phyloP scores from a whole-genome alignment of 176 grass and related monocot species.

The Musa schizocarpa region DNA sequence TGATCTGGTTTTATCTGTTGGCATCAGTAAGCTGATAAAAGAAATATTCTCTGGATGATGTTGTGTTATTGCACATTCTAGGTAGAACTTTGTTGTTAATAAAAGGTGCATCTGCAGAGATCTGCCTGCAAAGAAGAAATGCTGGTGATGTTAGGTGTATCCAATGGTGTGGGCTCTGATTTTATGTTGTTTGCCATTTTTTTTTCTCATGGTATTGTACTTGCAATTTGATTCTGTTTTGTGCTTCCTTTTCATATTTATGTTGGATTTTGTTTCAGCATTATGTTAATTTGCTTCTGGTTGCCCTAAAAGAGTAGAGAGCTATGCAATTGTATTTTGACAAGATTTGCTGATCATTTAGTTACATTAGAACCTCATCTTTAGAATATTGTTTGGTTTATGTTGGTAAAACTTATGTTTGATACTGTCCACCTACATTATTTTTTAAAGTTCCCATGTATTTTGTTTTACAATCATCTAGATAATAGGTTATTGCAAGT shows the following conservation, averaged over 20 bases:
- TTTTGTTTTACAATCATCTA: no score
- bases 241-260: neutral
- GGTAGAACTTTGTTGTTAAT: conserved; percentile 33
- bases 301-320: neutral
- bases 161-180: neutral
- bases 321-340: neutral
- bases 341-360: neutral
- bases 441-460: neutral
- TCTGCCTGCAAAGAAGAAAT: conserved; percentile 24
- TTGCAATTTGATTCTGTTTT: neutral
- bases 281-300: neutral
- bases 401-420: neutral
- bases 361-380: neutral
- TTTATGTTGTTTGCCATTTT: neutral
- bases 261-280: neutral
- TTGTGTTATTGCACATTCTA: conserved; percentile 35
- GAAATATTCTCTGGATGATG: conserved; percentile 24
- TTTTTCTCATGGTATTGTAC: neutral
- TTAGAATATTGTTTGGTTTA: neutral
- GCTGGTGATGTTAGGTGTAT: neutral
- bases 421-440: neutral
- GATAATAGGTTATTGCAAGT: no score
- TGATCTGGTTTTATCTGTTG: conserved; percentile 1
- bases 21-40: conserved; percentile 4
- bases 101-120: conserved; percentile 22